Base-by-base conservation (phyloP, 2,329 filamentous ascomycete species). In the Cladophialophora exuberans region DNA sequence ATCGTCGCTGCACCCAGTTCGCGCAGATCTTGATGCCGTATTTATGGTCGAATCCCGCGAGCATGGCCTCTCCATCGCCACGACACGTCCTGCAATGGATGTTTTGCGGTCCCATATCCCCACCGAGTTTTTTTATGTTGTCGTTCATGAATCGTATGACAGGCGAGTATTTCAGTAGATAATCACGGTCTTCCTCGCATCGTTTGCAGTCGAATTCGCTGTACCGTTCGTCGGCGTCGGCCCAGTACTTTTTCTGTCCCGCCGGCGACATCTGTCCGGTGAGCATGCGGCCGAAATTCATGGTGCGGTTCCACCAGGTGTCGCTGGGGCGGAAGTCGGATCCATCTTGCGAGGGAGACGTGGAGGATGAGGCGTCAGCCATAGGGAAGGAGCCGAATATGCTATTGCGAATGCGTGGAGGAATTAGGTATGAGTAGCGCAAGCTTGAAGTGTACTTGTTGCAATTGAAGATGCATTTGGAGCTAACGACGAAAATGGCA, bases 21-120 rank as follows among this genome's bases (percentile, higher is more conserved):
- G 94, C 90, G 73, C 94, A 99, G 18, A 99, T 79, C 67, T 95
- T 70, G 60, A 99, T 97, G 31, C 94, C 94, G 69, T 91, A 88
- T 46, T 88, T 81, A 1, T 91, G 86, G 70, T 87, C 87, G 70
- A 97, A 97, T 1, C 94, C 94, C 22, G 93, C 94, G 28, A 82
- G 82, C 69, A 88, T 85, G 43, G 87, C 79, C 47, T 82, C 77
- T 17, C 84, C 85, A 4, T 49, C 46, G 22, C 46, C 46, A 30
- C 23, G 35, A 69, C 94, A 99, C 55, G 90, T 83, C 22, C 86
- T 81, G 70, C 94, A 99, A 38, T 87, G 79, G 56, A 99, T 88
- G 68, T 95, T 97, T 61, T 79, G 74, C 6, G 75, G 75, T 66
- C 88, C 85, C 45, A 99, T 77, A 45, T 83, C 77, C 46, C 90